Base-by-base conservation (phyloP, 2,329 filamentous ascomycete species). In the Thielaviopsis populi region DNA sequence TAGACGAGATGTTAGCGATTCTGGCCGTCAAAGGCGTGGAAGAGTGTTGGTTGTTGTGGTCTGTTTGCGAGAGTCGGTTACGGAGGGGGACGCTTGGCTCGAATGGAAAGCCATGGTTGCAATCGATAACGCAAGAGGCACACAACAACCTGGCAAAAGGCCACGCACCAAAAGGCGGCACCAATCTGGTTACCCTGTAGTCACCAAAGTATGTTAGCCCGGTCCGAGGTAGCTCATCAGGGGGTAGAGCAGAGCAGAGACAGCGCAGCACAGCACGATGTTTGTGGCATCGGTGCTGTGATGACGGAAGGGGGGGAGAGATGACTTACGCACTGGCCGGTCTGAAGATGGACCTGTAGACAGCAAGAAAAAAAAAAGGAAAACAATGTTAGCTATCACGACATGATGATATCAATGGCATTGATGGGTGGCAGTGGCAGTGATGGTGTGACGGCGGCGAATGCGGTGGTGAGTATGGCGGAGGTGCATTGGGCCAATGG, bases 101-200 rank as follows among this genome's bases (percentile, higher is more conserved):
- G 19, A 61, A 48, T 30, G 17, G 15, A 22, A 22, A n/a, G 10
- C 46, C 8, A 22, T 17, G 46, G 46, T 13, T 19, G 46, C 19
- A 24, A 33, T 22, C 24, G 17, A 37, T 33, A 10, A 48, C n/a
- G 42, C 42, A 27, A 54, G 42, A 59, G 54, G 30, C 59, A 62
- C 37, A 30, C 59, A 41, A 63, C 30, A 40, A 19, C 37, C 17
- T 10, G 46, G 33, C 40, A 53, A 40, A 40, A 63, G 54, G 64
- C 46, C 66, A 80, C 84, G 71, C 79, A 89, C 87, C 94, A 99
- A 85, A 99, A 99, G 80, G 94, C 94, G 83, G 94, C 94, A 92
- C 94, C 94, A 73, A 97, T 96, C 89, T 99, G 94, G 88, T 99
- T 99, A 85, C 94, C 94, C 92, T 96, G 73, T 71, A 13, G 41